A percentile compares a stretch with the other conserved stretches of the same genome.
Evolutionary conservation across 495 filamentous ascomycete genomes (phyloP).

Genomic region (Lasiosphaeris hirsuta): DNA sequence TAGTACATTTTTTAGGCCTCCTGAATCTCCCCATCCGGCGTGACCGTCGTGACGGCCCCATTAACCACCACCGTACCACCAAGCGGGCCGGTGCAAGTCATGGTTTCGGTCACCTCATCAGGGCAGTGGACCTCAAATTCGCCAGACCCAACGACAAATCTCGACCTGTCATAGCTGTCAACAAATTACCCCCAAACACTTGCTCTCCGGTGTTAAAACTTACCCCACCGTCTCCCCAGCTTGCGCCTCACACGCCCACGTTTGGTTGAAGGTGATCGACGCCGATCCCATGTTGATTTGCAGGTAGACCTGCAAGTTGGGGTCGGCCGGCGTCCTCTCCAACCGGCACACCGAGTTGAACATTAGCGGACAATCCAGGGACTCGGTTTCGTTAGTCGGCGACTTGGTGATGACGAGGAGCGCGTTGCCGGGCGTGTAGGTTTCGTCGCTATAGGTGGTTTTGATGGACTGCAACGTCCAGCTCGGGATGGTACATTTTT

Average conservation of each 20-base stretch:
- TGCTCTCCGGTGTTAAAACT: not conserved
- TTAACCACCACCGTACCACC: not conserved
- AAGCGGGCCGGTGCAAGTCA: not conserved
- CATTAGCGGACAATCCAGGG: not conserved
- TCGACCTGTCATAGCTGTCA: not conserved
- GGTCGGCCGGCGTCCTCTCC: not conserved
- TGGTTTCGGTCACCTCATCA: not conserved
- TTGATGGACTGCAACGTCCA: constrained; percentile 3
- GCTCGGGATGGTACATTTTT: not conserved
- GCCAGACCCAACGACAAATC: not conserved
- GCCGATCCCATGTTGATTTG: constrained; percentile 4
- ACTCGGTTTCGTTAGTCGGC: not conserved
- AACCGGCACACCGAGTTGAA: constrained; percentile 7
- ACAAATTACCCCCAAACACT: not conserved
- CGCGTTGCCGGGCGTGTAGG: constrained; percentile 1
- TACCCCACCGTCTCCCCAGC: not conserved
- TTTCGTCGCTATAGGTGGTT: constrained; percentile 11
- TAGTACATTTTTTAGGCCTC: too few relatives aligned
- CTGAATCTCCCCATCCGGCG: not conserved
- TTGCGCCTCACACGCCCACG: constrained; percentile 3
- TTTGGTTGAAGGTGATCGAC: constrained; percentile 1
- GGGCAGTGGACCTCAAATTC: constrained; percentile 6
- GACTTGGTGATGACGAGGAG: not conserved
- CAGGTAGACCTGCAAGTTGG: not conserved
- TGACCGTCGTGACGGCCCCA: not conserved